Evolutionary conservation across 2,329 filamentous ascomycete genomes (phyloP).

Genomic region (Sporothrix brasiliensis): DNA sequence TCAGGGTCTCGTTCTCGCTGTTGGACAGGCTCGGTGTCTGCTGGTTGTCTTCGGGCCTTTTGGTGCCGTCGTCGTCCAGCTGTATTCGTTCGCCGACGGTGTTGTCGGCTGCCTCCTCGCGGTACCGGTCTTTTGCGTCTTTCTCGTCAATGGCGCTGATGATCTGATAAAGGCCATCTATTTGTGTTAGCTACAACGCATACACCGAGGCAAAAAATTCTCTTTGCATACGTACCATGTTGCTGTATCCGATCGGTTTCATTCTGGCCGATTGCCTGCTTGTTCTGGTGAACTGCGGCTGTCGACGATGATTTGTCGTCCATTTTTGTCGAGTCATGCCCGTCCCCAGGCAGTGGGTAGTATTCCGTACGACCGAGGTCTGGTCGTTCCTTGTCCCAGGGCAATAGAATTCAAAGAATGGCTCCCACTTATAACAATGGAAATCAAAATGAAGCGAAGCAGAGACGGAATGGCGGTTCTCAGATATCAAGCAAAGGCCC

Average conservation of each 20-base stretch:
- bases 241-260: constrained; percentile 12
- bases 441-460: neutral
- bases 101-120: constrained; percentile 34
- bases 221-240: constrained; percentile 13
- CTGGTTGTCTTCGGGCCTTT: neutral
- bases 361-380: no score
- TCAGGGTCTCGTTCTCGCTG: constrained; percentile 40
- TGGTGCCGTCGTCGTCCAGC: neutral
- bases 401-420: neutral
- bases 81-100: constrained; percentile 16
- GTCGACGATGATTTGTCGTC: constrained; percentile 15
- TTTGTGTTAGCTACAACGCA: neutral
- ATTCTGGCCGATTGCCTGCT: neutral
- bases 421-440: neutral
- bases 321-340: constrained; percentile 20
- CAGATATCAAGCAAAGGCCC: neutral
- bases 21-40: constrained; percentile 34
- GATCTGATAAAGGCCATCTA: constrained; percentile 29
- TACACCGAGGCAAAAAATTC: neutral
- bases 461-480: neutral
- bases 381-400: no score
- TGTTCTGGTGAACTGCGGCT: constrained; percentile 11
- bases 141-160: constrained; percentile 32
- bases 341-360: neutral
- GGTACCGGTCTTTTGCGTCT: constrained; percentile 34